Evolutionary conservation across 257 asterid species (phyloP), one percentile per base, ranked within the genome.

Genomic region (Orobanche coerulescens): DNA sequence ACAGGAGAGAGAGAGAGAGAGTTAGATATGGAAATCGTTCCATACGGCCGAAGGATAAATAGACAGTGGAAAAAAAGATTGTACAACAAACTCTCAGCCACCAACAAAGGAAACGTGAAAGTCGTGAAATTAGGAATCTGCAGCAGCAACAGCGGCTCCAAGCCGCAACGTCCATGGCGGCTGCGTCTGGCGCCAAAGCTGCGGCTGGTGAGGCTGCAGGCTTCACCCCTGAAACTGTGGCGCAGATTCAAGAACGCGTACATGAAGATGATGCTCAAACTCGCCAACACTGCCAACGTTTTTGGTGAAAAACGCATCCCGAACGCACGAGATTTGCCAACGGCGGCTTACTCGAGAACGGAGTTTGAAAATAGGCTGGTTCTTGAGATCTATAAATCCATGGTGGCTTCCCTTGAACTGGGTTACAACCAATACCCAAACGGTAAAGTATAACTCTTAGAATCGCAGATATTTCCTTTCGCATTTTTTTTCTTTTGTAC

Each of bases 331-430:
- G 40, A 44, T 0, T 39, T 31, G 12, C 53, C 68, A 9, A 26
- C 14, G 70, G 36, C 14, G 70, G 36, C 31, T 4, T 49, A 59
- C 5, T 58, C 79, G 2, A 70, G 64, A 65, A 69, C 65, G 4
- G 87, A 84, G 28, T 84, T 87, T 37, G 88, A 87, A 13, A 80
- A 80, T 37, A 73, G 95, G 57, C 72, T 87, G 66, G 26, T 82
- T 16, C 75, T 78, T 66, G 95, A 87, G 87, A 87, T 87, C 13
- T 87, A 87, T n/a, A 87, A 87, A 25, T 80, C 88, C 14, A 52
- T 82, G 83, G 81, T 75, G 6, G 72, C 79, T 43, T 80, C 94
- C 11, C 53, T 78, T 72, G 95, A 87, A 33, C 56, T 82, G 75
- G 78, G 82, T n/a, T 69, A 72, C 66, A 48, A 39, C 44, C 44